Base-by-base conservation (phyloP, 305 asterid species). In the Lippia alba region DNA sequence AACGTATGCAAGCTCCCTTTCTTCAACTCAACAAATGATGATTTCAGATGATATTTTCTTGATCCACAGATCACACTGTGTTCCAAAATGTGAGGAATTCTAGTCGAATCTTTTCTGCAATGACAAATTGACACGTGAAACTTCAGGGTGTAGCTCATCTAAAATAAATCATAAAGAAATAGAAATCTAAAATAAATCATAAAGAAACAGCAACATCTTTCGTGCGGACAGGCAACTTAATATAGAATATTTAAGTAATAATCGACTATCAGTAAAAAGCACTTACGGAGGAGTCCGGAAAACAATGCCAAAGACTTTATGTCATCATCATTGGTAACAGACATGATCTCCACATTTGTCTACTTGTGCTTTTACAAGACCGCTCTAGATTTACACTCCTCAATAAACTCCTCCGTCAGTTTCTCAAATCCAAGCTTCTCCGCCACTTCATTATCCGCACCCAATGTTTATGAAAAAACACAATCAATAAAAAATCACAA, bases 61-160 rank as follows among this genome's bases (percentile, higher is more conserved):
- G 99, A 95, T 79, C 99, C 99, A 78, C 99, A 95, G 71, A 92
- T 66, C 53, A 95, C 99, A 45, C 97, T 95, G 72, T 95, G 99
- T 80, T 95, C 98, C 81, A 95, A 80, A 80, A 92, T 95, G 79
- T 95, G 99, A 76, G 98, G 96, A 80, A 95, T 95, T 71, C 99
- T 98, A 0, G 91, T 95, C 56, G 99, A 95, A 76, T 95, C 99
- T 73, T 92, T 95, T 83, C 99, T 95, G 92, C 81, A 86, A 64
- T 61, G 74, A 77, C 49, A 81, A 67, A 61, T 14, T 24, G 66
- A 36, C 63, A 72, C 44, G 55, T 67, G 12, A 53, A 62, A 76
- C 70, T 18, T 63, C 56, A 50, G 61, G 20, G 55, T 61, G 77
- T 49, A 48, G 36, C 46, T 57, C 48, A 74, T 56, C 45, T 69